These are phyloP conservation scores for Trametes gibbosa DNA, from an alignment of 768 basidiomycete species.

Conservation along the genomic window DNA sequence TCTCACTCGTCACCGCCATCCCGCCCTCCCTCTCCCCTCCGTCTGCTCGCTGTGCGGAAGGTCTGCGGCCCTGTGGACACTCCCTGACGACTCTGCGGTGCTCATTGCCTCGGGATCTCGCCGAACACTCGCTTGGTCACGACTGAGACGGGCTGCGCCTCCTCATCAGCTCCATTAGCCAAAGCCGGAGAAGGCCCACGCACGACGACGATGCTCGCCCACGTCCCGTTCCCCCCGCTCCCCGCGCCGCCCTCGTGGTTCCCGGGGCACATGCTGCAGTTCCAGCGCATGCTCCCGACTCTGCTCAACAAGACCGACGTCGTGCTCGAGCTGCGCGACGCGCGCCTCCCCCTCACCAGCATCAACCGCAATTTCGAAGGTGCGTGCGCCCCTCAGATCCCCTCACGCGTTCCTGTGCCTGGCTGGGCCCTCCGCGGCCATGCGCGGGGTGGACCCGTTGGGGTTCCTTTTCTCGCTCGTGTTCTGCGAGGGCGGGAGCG, in stretches of 20 bases:
- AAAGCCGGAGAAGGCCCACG: background rate
- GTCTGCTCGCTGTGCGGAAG: no score
- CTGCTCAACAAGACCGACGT: constrained; percentile 82
- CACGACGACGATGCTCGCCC: constrained; percentile 30
- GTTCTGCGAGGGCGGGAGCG: background rate
- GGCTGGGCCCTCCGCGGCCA: background rate
- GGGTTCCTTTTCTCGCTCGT: background rate
- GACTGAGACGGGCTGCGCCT: no score
- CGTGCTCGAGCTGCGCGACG: constrained; percentile 92
- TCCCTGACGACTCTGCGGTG: no score
- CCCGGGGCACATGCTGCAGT: constrained; percentile 93
- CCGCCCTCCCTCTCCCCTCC: no score
- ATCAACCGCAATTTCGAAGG: constrained; percentile 90
- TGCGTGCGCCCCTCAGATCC: constrained; percentile 34
- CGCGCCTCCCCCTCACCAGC: constrained; percentile 88
- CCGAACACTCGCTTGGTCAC: no score
- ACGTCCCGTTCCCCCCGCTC: constrained; percentile 46
- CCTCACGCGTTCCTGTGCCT: background rate
- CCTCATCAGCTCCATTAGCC: background rate
- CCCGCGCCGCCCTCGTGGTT: constrained; percentile 88
- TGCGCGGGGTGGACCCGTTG: background rate
- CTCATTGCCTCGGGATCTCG: no score
- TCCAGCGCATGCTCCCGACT: constrained; percentile 71
- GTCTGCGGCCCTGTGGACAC: no score
- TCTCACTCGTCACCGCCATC: no score